Evolutionary conservation across 441 rosid species (phyloP).

Genomic region (Theobroma grandiflorum): DNA sequence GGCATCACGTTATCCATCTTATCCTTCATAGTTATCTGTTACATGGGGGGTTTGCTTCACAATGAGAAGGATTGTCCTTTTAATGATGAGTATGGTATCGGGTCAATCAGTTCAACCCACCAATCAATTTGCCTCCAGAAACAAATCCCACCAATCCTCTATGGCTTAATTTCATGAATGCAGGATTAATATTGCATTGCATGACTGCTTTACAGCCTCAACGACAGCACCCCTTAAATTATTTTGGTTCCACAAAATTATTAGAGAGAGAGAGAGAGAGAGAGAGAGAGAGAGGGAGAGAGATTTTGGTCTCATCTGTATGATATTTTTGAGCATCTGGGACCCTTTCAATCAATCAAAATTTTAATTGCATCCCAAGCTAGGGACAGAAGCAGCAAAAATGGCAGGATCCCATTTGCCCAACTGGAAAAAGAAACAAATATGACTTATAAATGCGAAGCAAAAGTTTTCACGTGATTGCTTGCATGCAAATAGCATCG

Average conservation of each 20-base stretch:
- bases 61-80: background rate
- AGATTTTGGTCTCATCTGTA: background rate
- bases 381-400: background rate
- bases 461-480: background rate
- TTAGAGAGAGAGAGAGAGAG: background rate
- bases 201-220: background rate
- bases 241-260: constrained; percentile 7
- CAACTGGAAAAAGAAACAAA: background rate
- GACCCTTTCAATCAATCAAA: background rate
- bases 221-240: background rate
- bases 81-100: background rate
- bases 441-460: background rate
- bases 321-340: background rate
- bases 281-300: background rate
- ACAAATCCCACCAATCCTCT: background rate
- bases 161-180: background rate
- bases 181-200: background rate
- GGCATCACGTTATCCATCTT: background rate
- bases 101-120: background rate
- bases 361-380: background rate
- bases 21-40: background rate
- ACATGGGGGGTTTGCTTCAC: background rate
- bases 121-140: background rate
- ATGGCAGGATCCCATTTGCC: background rate
- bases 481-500: background rate